Evolutionary conservation across 2,329 filamentous ascomycete species (phyloP), one percentile per base, ranked within the genome.

Genomic region (Fusarium coicis): DNA sequence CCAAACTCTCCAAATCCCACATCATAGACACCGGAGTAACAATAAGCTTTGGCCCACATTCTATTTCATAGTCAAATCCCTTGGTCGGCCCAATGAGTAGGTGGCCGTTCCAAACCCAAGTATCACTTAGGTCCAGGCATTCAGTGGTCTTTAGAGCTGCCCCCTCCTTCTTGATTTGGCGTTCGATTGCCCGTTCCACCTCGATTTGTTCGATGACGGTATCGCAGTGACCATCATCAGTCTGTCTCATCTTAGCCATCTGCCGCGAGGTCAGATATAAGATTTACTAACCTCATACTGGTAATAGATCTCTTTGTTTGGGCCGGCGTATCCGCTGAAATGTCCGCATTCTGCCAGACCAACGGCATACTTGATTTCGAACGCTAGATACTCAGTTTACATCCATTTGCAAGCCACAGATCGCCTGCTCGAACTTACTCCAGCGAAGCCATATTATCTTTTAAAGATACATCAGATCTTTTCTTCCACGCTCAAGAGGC

Each of bases 391-490:
- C 2, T 60, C 18, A 30, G 1, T 2, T 32, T 7, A 26, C 0
- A 7, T 26, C 7, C 32, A 5, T 8, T 11, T 19, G 15, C 16
- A 21, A 21, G 12, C 4, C 49, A 11, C 4, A 0, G 18, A 6
- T 52, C 1, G 2, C 9, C 9, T 21, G 1, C 18, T 21, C 1
- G 0, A 10, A 26, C 46, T 14, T 23, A 54, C 56, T 42, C 12
- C n/a, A 54, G 0, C 18, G 10, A 5, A 54, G 46, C 36, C 36
- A 57, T 49, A 49, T n/a, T 36, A 57, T 5, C 54, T 57, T 14
- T 10, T 0, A 23, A 26, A 4, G 0, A 7, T 11, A 5, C 1
- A 16, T 59, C 4, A 59, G 44, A 32, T 3, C 2, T 7, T 2
- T 19, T 26, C 7, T n/a, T n/a, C 9, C 2, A 7, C 0, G 1